Evolutionary conservation across 768 basidiomycete species (phyloP).

Genomic region (Baorangia bicolor): DNA sequence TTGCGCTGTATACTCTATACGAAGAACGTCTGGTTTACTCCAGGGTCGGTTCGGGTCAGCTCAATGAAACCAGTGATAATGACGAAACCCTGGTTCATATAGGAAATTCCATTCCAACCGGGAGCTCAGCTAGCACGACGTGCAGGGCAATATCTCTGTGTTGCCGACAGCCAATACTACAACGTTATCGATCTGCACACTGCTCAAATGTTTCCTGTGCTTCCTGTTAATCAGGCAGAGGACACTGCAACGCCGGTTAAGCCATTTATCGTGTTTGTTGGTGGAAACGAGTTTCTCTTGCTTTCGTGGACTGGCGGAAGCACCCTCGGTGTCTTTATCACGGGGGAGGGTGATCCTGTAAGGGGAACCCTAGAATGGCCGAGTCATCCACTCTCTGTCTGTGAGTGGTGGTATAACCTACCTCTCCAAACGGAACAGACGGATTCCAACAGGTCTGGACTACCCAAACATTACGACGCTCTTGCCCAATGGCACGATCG

Average conservation of each 20-base stretch:
- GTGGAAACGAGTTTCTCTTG: slow-evolving; percentile 79
- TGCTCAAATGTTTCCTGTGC: slow-evolving; percentile 64
- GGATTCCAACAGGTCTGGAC: slow-evolving; percentile 58
- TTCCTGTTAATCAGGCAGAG: slow-evolving; percentile 75
- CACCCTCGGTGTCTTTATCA: slow-evolving; percentile 86
- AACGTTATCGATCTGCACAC: slow-evolving; percentile 76
- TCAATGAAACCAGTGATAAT: not conserved
- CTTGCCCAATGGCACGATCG: slow-evolving; percentile 73
- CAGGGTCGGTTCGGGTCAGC: slow-evolving; percentile 44
- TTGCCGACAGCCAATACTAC: slow-evolving; percentile 74
- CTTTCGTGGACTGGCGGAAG: slow-evolving; percentile 80
- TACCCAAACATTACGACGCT: slow-evolving; percentile 79
- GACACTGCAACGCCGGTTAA: slow-evolving; percentile 45
- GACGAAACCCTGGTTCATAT: not conserved
- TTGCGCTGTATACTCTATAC: slow-evolving; percentile 60
- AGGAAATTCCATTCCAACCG: slow-evolving; percentile 73
- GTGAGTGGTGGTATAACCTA: slow-evolving; percentile 45
- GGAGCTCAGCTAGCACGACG: slow-evolving; percentile 62
- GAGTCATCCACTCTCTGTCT: slow-evolving; percentile 69
- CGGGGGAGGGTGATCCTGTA: slow-evolving; percentile 80
- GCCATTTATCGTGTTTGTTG: slow-evolving; percentile 74
- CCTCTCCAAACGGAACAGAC: not conserved
- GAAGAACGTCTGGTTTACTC: slow-evolving; percentile 61
- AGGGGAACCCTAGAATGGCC: slow-evolving; percentile 89
- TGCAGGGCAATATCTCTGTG: slow-evolving; percentile 60